phyloP scores from a whole-genome alignment of 768 basidiomycete genomes.

The Boletus reticuloceps region DNA sequence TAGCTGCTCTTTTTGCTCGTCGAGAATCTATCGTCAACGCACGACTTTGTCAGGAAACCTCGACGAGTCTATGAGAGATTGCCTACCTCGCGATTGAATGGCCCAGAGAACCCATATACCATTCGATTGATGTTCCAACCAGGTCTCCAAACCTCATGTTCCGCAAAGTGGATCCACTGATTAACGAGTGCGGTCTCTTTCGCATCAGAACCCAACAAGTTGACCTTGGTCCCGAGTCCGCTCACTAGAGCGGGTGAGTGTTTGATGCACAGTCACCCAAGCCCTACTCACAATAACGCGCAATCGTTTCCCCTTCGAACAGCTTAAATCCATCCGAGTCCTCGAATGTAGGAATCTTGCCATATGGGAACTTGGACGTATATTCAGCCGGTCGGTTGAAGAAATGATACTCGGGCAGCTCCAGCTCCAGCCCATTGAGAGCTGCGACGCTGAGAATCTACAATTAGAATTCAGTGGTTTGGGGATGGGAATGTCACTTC shows the following conservation, averaged over 20 bases:
- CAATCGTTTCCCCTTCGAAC: conserved; percentile 14
- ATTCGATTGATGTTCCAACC: neutral
- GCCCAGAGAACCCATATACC: neutral
- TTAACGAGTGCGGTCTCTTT: conserved; percentile 14
- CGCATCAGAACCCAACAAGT: conserved; percentile 9
- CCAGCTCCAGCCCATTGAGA: conserved; percentile 11
- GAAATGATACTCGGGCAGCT: conserved; percentile 5
- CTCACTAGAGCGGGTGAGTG: conserved; percentile 6
- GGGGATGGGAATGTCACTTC: too few relatives aligned
- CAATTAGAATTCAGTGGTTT: neutral
- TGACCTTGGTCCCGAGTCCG: conserved; percentile 5
- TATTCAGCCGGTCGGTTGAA: conserved; percentile 12
- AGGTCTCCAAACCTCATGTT: conserved; percentile 9
- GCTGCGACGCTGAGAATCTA: conserved; percentile 18
- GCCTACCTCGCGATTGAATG: conserved; percentile 11
- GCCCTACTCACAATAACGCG: conserved; percentile 15
- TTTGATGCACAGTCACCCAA: neutral
- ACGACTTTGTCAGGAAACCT: too few relatives aligned
- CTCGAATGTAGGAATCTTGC: conserved; percentile 22
- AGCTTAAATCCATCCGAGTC: conserved; percentile 16
- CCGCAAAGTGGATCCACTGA: conserved; percentile 22
- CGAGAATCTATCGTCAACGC: too few relatives aligned
- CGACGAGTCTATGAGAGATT: too few relatives aligned
- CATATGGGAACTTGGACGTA: conserved; percentile 12
- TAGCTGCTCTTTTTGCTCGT: neutral